Conservation (phyloP, 441 rosid species). For the Gossypium lobatum region DNA sequence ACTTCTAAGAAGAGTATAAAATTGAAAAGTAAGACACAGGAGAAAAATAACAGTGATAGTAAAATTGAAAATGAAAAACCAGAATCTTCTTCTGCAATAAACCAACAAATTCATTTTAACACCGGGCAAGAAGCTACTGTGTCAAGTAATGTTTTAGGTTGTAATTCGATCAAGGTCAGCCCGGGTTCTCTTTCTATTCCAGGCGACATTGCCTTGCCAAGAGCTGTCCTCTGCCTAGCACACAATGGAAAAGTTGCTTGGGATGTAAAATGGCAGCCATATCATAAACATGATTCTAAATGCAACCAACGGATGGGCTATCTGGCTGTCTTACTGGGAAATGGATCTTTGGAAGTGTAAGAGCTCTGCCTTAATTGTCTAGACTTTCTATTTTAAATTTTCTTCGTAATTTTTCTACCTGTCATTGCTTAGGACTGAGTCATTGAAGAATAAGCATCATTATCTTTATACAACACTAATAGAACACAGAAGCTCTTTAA, state of each 20-base stretch:
- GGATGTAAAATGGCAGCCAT: constrained; percentile 90
- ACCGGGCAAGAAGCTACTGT: constrained; percentile 13
- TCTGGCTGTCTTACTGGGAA: constrained; percentile 85
- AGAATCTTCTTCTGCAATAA: constrained; percentile 22
- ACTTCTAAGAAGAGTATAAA: constrained; percentile 26
- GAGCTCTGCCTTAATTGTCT: constrained; percentile 28
- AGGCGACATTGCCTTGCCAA: constrained; percentile 54
- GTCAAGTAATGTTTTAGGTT: constrained; percentile 17
- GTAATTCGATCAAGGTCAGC: constrained; percentile 21
- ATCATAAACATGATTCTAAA: constrained; percentile 30
- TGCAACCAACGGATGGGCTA: constrained; percentile 70
- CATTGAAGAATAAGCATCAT: neutral
- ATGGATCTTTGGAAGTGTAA: constrained; percentile 94
- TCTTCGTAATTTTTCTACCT: neutral
- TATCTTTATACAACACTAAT: neutral
- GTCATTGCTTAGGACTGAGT: neutral
- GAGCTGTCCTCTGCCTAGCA: constrained; percentile 72
- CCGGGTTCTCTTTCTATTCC: constrained; percentile 26
- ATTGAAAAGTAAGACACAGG: constrained; percentile 25
- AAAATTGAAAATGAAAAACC: constrained; percentile 30
- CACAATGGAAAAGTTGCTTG: constrained; percentile 91
- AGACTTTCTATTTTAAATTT: neutral
- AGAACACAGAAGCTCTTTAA: neutral
- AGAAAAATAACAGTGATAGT: constrained; percentile 20
- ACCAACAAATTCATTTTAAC: constrained; percentile 19